phyloP scores from a whole-genome alignment of 495 filamentous ascomycete species.

The Penicillium paxilli region DNA sequence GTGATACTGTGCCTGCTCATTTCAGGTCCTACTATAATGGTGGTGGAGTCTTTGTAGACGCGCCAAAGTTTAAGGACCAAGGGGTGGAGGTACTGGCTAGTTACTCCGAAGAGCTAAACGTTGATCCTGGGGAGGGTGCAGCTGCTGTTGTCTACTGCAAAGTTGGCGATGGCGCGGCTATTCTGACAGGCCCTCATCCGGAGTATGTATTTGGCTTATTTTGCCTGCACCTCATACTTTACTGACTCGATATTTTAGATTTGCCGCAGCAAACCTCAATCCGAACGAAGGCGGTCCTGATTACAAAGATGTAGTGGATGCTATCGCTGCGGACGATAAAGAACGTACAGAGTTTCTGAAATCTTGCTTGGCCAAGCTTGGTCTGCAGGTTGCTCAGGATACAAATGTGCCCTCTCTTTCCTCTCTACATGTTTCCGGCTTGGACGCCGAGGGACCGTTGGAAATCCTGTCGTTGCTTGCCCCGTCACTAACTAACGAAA shows the following conservation, averaged over 20 bases:
- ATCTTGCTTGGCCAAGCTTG: conserved; percentile 79
- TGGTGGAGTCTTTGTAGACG: conserved; percentile 91
- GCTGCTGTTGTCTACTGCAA: conserved; percentile 89
- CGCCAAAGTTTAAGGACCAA: conserved; percentile 55
- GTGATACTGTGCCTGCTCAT: conserved; percentile 54
- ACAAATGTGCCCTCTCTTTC: conserved; percentile 78
- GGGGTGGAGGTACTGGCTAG: conserved; percentile 81
- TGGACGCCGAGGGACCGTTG: conserved; percentile 60
- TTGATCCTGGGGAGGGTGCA: conserved; percentile 66
- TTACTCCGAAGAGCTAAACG: conserved; percentile 73
- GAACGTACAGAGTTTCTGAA: conserved; percentile 75
- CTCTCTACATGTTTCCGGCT: conserved; percentile 77
- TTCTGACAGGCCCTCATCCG: conserved; percentile 89
- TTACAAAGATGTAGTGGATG: conserved; percentile 67
- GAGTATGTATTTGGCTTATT: conserved; percentile 61
- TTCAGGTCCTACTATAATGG: conserved; percentile 92
- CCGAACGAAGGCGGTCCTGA: conserved; percentile 59
- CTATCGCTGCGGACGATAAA: conserved; percentile 68
- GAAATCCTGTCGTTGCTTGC: conserved; percentile 66
- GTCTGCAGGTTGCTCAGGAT: conserved; percentile 71
- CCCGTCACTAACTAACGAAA: conserved; percentile 64
- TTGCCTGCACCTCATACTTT: neutral
- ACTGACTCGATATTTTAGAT: conserved; percentile 52
- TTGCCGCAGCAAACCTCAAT: conserved; percentile 77
- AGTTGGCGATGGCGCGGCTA: conserved; percentile 76